Conservation (phyloP, 2,329 filamentous ascomycete species). For the Aureobasidium sp. region DNA sequence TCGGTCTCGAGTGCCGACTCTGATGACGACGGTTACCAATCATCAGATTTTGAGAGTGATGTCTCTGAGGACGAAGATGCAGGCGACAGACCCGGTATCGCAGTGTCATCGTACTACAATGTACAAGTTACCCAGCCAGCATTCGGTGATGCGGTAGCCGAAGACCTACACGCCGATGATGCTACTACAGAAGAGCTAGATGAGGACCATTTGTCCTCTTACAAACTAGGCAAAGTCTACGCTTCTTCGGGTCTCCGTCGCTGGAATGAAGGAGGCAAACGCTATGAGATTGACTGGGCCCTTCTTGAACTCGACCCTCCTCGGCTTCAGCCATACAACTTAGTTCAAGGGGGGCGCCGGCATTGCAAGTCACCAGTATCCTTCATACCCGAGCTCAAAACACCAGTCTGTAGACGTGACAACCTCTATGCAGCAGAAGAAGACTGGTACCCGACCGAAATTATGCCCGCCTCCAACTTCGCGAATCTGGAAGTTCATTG, state of each 20-base stretch:
- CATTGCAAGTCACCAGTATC: slow-evolving; percentile 29
- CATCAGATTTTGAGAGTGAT: slow-evolving; percentile 32
- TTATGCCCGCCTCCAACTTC: slow-evolving; percentile 53
- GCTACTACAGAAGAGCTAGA: slow-evolving; percentile 62
- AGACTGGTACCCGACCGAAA: slow-evolving; percentile 38
- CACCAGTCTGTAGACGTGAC: slow-evolving; percentile 21
- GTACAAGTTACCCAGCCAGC: slow-evolving; percentile 87
- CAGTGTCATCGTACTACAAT: slow-evolving; percentile 65
- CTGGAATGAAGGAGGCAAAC: slow-evolving; percentile 47
- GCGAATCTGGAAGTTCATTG: slow-evolving; percentile 78
- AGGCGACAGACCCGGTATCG: slow-evolving; percentile 71
- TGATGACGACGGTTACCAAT: slow-evolving; percentile 43
- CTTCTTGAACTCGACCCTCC: slow-evolving; percentile 71
- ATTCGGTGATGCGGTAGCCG: slow-evolving; percentile 61
- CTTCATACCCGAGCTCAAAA: slow-evolving; percentile 26
- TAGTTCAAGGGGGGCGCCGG: slow-evolving; percentile 51
- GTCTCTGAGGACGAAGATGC: slow-evolving; percentile 25
- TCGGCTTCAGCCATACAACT: slow-evolving; percentile 64
- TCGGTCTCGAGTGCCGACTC: slow-evolving; percentile 30
- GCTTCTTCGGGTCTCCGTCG: slow-evolving; percentile 85
- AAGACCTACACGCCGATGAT: slow-evolving; percentile 74
- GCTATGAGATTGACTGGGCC: slow-evolving; percentile 92
- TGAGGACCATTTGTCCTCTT: slow-evolving; percentile 73
- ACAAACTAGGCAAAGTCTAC: slow-evolving; percentile 74
- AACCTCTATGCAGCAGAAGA: slow-evolving; percentile 25